Conservation (phyloP, 169 alveolate species). For the Cytauxzoon felis region DNA sequence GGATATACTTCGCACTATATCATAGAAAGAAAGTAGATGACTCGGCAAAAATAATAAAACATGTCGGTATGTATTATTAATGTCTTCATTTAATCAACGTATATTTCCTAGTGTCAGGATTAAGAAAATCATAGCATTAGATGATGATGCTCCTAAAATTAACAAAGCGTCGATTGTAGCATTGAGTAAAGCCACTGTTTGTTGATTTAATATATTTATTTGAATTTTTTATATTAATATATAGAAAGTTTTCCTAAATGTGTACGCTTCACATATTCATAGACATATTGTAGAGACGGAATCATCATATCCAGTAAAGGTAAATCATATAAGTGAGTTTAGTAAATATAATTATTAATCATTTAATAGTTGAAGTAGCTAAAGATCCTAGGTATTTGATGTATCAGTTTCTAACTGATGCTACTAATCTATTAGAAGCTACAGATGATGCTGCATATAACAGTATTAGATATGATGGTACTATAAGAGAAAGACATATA, state of each 20-base stretch:
- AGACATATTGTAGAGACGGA: slow-evolving; percentile 43
- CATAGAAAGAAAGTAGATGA: no score
- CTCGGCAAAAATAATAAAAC: no score
- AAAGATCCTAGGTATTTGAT: slow-evolving; percentile 29
- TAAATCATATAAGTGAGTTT: slow-evolving; percentile 36
- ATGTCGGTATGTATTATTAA: no score
- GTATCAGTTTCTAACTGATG: slow-evolving; percentile 34
- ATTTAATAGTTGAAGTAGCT: slow-evolving; percentile 17
- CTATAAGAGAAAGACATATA: no score
- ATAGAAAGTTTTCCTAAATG: slow-evolving; percentile 27
- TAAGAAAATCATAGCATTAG: slow-evolving; percentile 29
- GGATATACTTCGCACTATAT: no score
- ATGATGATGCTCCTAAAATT: slow-evolving; percentile 37
- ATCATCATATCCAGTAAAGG: slow-evolving; percentile 36
- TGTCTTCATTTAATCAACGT: no score
- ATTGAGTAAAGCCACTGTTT: slow-evolving; percentile 34
- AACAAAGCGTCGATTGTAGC: slow-evolving; percentile 33
- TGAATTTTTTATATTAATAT: background rate
- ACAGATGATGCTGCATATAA: background rate
- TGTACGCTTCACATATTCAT: slow-evolving; percentile 31
- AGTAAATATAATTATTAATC: background rate
- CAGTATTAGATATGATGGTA: no score
- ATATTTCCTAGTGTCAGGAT: slow-evolving; percentile 20
- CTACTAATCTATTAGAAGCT: slow-evolving; percentile 14
- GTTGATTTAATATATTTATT: no score